Evolutionary conservation across 2,329 filamentous ascomycete genomes (phyloP), one percentile per base, ranked within the genome.

Genomic region (Diaporthe vaccinii): DNA sequence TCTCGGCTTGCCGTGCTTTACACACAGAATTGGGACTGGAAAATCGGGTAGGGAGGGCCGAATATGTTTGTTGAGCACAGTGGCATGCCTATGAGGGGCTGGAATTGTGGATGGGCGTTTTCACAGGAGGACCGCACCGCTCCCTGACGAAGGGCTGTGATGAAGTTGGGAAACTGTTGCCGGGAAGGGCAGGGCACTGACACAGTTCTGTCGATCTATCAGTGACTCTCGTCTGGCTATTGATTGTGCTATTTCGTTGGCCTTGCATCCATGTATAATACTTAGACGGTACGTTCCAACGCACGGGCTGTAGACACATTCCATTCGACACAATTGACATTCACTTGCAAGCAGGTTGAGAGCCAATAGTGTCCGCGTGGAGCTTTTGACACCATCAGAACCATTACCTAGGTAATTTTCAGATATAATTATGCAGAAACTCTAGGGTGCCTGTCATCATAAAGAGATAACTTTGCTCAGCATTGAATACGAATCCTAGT

Each of bases 201-300:
- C 53, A 55, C 53, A 55, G 25, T 7, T 55, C 25, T 55, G 53
- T 55, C 53, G 53, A 55, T 55, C 53, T 55, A 55, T 55, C 53
- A 31, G 53, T 55, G 53, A 55, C 53, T 55, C 53, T 31, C 53
- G 53, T 55, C 25, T 25, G 25, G 44, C 41, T 22, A 49, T 31
- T 55, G 25, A 55, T 55, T 49, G 51, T 55, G 51, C n/a, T 55
- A 49, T 28, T 49, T 49, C 17, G 46, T 22, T 28, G 22, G 12
- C 17, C 51, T 53, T 53, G n/a, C 49, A 49, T 25, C 49, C 49
- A 25, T 25, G 51, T 28, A 31, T 31, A 55, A 55, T 28, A n/a
- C n/a, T n/a, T n/a, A 55, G 25, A 55, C 28, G 25, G 25, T 15
- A 31, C 25, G 53, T 55, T 55, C 53, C 53, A 55, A 55, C 20